A percentile compares a stretch with the other conserved stretches of the same genome.
Evolutionary conservation across 2,329 filamentous ascomycete species (phyloP).

Genomic region (Neopestalotiopsis clavispora): DNA sequence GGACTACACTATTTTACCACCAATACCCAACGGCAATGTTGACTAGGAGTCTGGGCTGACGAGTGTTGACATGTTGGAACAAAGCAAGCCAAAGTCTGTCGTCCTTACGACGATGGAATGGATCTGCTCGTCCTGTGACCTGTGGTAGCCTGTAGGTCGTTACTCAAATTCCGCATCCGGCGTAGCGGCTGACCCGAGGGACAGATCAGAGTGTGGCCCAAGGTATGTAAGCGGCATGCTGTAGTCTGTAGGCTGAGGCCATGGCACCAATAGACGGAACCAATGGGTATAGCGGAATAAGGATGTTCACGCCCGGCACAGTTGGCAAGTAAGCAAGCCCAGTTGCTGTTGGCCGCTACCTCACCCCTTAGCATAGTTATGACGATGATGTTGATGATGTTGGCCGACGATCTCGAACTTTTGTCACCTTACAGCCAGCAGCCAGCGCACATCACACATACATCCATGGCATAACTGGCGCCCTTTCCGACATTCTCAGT

Average conservation of each 20-base stretch:
- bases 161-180: constrained; percentile 2
- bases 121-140: constrained; percentile 13
- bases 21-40: neutral
- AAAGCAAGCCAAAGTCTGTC: neutral
- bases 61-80: neutral
- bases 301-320: neutral
- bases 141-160: neutral
- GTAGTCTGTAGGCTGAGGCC: neutral
- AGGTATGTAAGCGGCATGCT: neutral
- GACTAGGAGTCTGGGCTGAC: constrained; percentile 8
- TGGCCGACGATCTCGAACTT: neutral
- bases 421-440: neutral
- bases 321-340: neutral
- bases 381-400: neutral
- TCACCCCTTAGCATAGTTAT: too few species aligned
- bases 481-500: too few species aligned
- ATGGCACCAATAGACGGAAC: neutral
- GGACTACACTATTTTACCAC: constrained; percentile 1
- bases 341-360: neutral
- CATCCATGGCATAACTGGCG: too few species aligned
- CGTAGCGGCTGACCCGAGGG: neutral
- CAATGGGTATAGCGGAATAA: neutral
- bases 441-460: too few species aligned
- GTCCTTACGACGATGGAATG: neutral
- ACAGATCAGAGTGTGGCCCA: neutral